Base-by-base conservation (phyloP, 2,329 filamentous ascomycete genomes). In the Lachnellula subtilissima region DNA sequence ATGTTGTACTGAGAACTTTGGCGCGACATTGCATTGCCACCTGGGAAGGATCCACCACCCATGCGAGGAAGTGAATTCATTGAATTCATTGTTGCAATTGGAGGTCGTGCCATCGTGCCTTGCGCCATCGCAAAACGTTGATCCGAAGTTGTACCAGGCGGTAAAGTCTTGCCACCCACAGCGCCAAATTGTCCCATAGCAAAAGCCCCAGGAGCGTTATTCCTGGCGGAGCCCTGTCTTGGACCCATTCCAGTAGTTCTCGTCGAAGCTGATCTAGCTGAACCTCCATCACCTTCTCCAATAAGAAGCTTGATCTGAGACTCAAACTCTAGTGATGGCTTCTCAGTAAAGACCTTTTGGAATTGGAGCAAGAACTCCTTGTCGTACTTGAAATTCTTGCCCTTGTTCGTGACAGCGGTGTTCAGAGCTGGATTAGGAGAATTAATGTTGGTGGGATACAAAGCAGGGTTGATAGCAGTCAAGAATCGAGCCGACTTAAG, bases 321-420 rank as follows among this genome's bases (percentile, higher is more conserved):
- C 69, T 95, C 89, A 84, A 96, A 99, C 69, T 97, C 93, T 45
- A 92, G 74, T 0, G 91, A 96, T 14, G 94, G 94, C 76, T 97
- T 95, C 78, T 99, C 94, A 61, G 91, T 95, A 76, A 97, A 99
- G 19, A 96, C 91, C 66, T 84, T 84, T 76, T 97, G 90, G 80
- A 99, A 99, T 71, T 99, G 94, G 32, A 99, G 80, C 75, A 99
- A 78, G 79, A 99, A 99, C 66, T 88, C 87, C 67, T 92, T 89
- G 75, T 97, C 91, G 73, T 99, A 99, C 72, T 95, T 92, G 78
- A 95, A 96, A 43, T 85, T 87, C 72, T 85, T 88, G 58, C 84
- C 85, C 76, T 92, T 93, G 73, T 88, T 89, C 36, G 83, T 80
- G 28, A 90, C 88, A 15, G 88, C 88, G 42, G 82, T 78, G 72